Conservation (phyloP, 1,139 yeast species). For the Blastobotrys persicus region DNA sequence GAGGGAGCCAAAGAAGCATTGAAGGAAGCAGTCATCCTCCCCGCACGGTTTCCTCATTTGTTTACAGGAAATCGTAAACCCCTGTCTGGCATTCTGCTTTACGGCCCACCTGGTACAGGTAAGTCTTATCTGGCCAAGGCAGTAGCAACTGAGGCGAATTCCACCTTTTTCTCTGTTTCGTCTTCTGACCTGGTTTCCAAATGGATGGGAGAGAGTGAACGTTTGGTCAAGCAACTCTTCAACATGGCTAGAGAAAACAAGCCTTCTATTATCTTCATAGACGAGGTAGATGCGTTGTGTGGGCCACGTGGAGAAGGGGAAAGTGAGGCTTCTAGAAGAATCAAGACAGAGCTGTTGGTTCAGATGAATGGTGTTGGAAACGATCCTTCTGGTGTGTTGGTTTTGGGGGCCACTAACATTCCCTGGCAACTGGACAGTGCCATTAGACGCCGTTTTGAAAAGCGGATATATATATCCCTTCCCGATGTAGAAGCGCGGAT, state of each 20-base stretch:
- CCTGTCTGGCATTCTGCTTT: constrained; percentile 82
- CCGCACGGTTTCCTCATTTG: constrained; percentile 90
- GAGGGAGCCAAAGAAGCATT: constrained; percentile 94
- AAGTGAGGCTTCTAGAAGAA: constrained; percentile 93
- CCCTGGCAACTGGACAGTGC: constrained; percentile 99
- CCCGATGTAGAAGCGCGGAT: constrained; percentile 92
- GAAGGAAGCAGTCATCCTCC: constrained; percentile 95
- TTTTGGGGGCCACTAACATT: constrained; percentile 95
- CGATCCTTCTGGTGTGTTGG: constrained; percentile 88
- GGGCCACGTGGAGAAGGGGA: constrained; percentile 99
- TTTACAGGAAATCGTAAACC: constrained; percentile 95
- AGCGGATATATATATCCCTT: constrained; percentile 88
- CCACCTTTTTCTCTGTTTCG: constrained; percentile 92
- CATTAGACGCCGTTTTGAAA: constrained; percentile 91
- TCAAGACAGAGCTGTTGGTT: constrained; percentile 91
- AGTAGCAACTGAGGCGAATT: constrained; percentile 96
- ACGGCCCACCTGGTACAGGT: constrained; percentile 99
- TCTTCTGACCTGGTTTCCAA: constrained; percentile 93
- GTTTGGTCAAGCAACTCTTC: constrained; percentile 90
- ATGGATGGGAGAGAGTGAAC: constrained; percentile 99
- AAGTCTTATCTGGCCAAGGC: constrained; percentile 96
- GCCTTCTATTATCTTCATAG: constrained; percentile 93
- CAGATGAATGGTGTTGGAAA: constrained; percentile 99
- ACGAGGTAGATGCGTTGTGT: constrained; percentile 96
- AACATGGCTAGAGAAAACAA: constrained; percentile 95